Conservation (phyloP, 192 early-diverging fungal species). For the Oehlia diaphana region DNA sequence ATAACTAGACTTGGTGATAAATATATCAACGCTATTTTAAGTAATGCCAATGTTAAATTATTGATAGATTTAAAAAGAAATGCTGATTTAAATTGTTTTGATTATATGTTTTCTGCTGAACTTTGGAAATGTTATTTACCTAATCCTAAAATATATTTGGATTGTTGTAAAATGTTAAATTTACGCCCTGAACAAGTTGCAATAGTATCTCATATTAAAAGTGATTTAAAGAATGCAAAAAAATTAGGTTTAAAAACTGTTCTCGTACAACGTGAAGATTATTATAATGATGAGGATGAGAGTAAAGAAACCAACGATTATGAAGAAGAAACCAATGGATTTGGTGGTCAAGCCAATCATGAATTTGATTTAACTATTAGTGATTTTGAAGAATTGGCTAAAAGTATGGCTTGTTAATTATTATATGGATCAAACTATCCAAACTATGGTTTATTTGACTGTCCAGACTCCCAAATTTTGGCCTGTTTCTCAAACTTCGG, state of each 20-base stretch:
- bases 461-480: no score
- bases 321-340: not conserved
- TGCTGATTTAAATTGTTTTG: not conserved
- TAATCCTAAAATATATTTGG: not conserved
- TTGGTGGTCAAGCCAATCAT: not conserved
- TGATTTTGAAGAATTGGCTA: conserved; percentile 2
- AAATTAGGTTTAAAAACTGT: not conserved
- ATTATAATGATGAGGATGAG: not conserved
- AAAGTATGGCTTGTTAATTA: not conserved
- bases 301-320: not conserved
- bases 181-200: not conserved
- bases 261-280: not conserved
- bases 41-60: conserved; percentile 4
- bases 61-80: not conserved
- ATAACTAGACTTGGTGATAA: not conserved
- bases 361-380: not conserved
- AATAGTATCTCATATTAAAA: not conserved
- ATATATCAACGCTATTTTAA: not conserved
- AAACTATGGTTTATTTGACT: no score
- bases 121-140: not conserved
- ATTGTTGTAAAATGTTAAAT: not conserved
- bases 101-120: conserved; percentile 7
- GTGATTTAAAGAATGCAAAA: not conserved
- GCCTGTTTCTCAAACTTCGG: no score
- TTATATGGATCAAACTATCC: no score